Evolutionary conservation across 1,139 yeast genomes (phyloP), one percentile per base, ranked within the genome.

Genomic region (Taiozyma sp.): DNA sequence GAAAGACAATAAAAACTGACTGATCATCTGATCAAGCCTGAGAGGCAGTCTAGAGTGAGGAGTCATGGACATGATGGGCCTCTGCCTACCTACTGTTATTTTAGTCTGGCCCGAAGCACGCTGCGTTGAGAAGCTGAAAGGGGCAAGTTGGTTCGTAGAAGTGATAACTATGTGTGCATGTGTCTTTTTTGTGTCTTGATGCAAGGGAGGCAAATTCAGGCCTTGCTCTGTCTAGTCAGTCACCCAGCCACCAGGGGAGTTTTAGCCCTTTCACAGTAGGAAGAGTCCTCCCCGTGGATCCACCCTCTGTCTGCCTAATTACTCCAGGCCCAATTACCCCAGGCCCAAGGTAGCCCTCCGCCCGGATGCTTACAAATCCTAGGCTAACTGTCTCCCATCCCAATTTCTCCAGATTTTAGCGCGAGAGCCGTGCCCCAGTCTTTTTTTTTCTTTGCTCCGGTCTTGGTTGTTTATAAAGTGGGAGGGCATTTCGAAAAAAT

Each of bases 391-490:
- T 37, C 24, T 10, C 41, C 8, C 30, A 37, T 11, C 13, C 9
- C 6, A 37, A 37, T 37, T 21, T 16, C 41, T 37, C 24, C 41
- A 19, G 41, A 19, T 9, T 37, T 37, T 8, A 16, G 39, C 39
- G 11, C 10, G 14, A n/a, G 11, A 3, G 3, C 24, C 41, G 41
- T 11, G 41, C 41, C 24, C 41, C 41, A 19, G 41, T 8, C 19
- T 19, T 37, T 34, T 37, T 44, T 35, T 24, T 16, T 16, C 19
- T 16, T 16, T 16, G 37, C 39, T 24, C 39, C 46, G 42, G 46
- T 16, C 21, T 29, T 34, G 26, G 41, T 29, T 24, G 16, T 39
- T 45, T 45, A 39, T 45, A 45, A 39, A 45, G 47, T 45, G 42
- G 40, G 43, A 40, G 46, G 21, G 24, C 46, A 44, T n/a, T 29